phyloP scores from a whole-genome alignment of 345 rosid genomes.

The Euclidium syriacum region DNA sequence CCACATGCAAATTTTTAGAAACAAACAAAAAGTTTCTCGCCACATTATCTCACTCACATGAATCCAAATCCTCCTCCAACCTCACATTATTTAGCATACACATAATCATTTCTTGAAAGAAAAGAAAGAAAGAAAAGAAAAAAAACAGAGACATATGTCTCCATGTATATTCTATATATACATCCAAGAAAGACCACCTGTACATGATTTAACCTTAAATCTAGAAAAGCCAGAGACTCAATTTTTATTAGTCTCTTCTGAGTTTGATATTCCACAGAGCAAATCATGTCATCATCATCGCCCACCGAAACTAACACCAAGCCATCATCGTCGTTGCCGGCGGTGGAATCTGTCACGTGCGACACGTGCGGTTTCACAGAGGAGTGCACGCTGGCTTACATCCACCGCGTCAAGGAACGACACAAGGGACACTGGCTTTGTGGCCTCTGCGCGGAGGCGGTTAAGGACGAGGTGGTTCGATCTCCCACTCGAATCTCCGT shows the following conservation, averaged over 20 bases:
- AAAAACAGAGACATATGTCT: constrained; percentile 4
- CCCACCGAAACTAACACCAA: constrained; percentile 14
- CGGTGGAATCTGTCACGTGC: constrained; percentile 48
- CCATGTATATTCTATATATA: constrained; percentile 19
- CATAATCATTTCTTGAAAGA: constrained; percentile 1
- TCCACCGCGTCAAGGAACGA: constrained; percentile 44
- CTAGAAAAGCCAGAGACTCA: constrained; percentile 11
- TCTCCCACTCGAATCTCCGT: constrained; percentile 34
- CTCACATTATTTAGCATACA: constrained; percentile 28
- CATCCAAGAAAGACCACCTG: constrained; percentile 19
- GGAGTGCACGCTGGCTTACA: constrained; percentile 64
- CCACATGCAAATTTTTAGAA: constrained; percentile 27
- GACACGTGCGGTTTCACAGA: constrained; percentile 68
- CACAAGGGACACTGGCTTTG: constrained; percentile 68
- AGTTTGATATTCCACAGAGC: neutral
- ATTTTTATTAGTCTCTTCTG: too few relatives aligned
- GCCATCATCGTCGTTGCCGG: neutral
- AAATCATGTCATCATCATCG: constrained; percentile 18
- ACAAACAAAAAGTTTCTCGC: constrained; percentile 29
- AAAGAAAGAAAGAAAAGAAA: neutral
- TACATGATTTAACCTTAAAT: constrained; percentile 25
- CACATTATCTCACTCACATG: constrained; percentile 31
- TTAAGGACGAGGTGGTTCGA: constrained; percentile 48
- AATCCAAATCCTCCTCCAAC: constrained; percentile 30
- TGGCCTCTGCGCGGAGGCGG: constrained; percentile 72